Evolutionary conservation across 2,329 filamentous ascomycete genomes (phyloP).

Genomic region (Fusarium sp.): DNA sequence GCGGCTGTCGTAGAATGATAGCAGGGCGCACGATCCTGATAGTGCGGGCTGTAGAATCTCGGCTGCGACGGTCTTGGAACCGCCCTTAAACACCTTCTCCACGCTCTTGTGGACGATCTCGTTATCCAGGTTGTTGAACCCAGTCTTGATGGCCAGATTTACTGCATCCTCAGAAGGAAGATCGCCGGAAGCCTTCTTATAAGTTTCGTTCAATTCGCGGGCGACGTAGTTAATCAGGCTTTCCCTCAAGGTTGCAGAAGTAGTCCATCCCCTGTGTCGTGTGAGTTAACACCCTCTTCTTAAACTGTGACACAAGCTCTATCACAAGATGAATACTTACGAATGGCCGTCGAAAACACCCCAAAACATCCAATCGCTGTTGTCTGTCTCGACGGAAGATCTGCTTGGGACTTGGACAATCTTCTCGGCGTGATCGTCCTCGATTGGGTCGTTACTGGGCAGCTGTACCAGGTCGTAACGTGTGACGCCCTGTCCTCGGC

Average conservation of each 20-base stretch:
- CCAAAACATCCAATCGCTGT: conserved; percentile 99
- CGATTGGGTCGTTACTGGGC: conserved; percentile 96
- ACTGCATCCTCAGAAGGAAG: conserved; percentile 82
- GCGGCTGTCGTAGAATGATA: conserved; percentile 94
- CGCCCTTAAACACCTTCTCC: conserved; percentile 87
- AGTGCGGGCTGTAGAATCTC: conserved; percentile 92
- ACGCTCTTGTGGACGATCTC: conserved; percentile 96
- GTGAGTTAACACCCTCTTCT: conserved; percentile 9
- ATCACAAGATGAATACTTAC: conserved; percentile 60
- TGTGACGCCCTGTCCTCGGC: conserved; percentile 88
- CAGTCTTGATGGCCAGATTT: conserved; percentile 90
- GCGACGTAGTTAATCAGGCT: conserved; percentile 92
- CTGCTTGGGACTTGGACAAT: conserved; percentile 86
- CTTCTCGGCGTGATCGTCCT: conserved; percentile 98
- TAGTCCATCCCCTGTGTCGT: conserved; percentile 86
- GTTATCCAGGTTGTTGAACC: conserved; percentile 87
- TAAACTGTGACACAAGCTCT: not conserved
- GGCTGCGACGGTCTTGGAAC: conserved; percentile 89
- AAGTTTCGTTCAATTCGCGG: conserved; percentile 90
- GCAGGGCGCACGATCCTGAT: conserved; percentile 94
- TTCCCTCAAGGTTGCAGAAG: conserved; percentile 93
- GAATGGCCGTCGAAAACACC: conserved; percentile 98
- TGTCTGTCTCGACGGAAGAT: conserved; percentile 59
- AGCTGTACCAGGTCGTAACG: conserved; percentile 95
- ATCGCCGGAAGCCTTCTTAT: conserved; percentile 74